These are phyloP conservation scores for Elongisporangium prolatum DNA, from an alignment of 352 stramenopile species.

Conservation along the genomic window DNA sequence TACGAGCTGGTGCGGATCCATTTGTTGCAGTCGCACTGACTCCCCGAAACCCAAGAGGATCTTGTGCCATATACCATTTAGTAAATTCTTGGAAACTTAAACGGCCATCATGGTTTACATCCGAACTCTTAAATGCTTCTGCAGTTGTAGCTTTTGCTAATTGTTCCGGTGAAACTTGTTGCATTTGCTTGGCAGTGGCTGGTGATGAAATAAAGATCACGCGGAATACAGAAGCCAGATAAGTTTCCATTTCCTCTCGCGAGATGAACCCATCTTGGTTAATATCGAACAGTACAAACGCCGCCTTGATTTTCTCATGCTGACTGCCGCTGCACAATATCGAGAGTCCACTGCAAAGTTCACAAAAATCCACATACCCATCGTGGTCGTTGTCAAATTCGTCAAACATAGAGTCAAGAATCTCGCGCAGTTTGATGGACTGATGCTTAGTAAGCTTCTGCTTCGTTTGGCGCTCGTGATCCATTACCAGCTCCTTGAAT, in stretches of 20 bases:
- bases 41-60: conserved; percentile 1
- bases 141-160: conserved; percentile 62
- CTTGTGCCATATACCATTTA: conserved; percentile 68
- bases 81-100: conserved; percentile 84
- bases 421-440: conserved; percentile 30
- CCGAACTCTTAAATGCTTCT: conserved; percentile 58
- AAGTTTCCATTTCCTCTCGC: conserved; percentile 81
- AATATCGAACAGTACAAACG: conserved; percentile 86
- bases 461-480: conserved; percentile 18
- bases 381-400: conserved; percentile 76
- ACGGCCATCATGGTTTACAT: conserved; percentile 59
- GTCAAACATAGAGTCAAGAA: conserved; percentile 68
- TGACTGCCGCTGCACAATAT: conserved; percentile 76
- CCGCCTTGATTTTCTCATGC: conserved; percentile 74
- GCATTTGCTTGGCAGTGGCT: conserved; percentile 27
- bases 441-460: conserved; percentile 21
- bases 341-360: conserved; percentile 79
- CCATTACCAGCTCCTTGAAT: conserved; percentile 58
- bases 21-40: background rate
- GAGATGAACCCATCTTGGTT: conserved; percentile 86
- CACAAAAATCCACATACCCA: conserved; percentile 82
- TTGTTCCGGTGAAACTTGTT: conserved; percentile 56
- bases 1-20: background rate
- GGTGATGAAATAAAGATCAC: conserved; percentile 77
- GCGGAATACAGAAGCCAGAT: conserved; percentile 78